Conservation (phyloP, 306 rosid species). For the Fagus sylvatica region DNA sequence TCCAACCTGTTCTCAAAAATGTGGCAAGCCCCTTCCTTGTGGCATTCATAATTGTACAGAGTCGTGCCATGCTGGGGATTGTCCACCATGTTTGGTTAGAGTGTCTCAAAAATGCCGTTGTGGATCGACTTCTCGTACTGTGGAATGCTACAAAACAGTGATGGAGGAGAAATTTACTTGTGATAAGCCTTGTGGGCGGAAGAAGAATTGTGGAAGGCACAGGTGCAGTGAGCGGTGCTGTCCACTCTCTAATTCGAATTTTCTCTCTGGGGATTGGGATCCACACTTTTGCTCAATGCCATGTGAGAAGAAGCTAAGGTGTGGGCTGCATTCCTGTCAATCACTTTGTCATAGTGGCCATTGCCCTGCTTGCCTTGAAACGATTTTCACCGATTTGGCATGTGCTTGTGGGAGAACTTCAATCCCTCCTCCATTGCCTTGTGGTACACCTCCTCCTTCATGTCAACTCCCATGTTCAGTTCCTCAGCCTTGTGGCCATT, state of each 20-base stretch:
- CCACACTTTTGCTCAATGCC: conserved; percentile 83
- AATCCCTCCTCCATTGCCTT: conserved; percentile 85
- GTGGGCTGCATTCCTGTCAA: conserved; percentile 88
- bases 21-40: conserved; percentile 65
- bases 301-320: conserved; percentile 84
- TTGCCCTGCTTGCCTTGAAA: conserved; percentile 91
- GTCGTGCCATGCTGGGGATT: conserved; percentile 73
- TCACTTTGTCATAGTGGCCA: conserved; percentile 91
- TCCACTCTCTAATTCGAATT: conserved; percentile 57
- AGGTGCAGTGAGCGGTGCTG: conserved; percentile 89
- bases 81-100: conserved; percentile 70
- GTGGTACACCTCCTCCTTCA: conserved; percentile 82
- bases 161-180: conserved; percentile 61
- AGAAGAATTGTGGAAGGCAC: conserved; percentile 94
- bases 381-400: conserved; percentile 81
- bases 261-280: conserved; percentile 61
- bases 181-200: conserved; percentile 79
- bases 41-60: conserved; percentile 63
- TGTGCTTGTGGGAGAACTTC: conserved; percentile 90
- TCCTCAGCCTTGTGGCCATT: conserved; percentile 90
- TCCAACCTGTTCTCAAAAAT: conserved; percentile 74
- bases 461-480: conserved; percentile 84
- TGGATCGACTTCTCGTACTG: conserved; percentile 62
- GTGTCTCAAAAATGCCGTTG: conserved; percentile 85
- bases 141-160: conserved; percentile 70